Base-by-base conservation (phyloP, 495 filamentous ascomycete species). In the Bombardia bombarda region DNA sequence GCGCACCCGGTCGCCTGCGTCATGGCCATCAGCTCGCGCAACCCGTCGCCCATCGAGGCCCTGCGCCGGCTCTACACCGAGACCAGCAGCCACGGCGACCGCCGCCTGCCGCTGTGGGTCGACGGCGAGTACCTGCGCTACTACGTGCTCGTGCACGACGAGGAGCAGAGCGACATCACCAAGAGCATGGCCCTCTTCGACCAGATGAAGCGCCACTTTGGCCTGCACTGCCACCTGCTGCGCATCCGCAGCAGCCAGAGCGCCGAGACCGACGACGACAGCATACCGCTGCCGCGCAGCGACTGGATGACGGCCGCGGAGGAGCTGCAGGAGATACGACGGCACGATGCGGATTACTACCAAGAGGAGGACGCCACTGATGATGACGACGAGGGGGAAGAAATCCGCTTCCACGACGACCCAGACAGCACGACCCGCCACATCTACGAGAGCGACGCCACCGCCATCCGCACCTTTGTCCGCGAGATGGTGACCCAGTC, bases 161-260 rank as follows among this genome's bases (percentile, higher is more conserved):
- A 98, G 58, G 93, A 97, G 49, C 76, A 74, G 32, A 89, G 94
- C 54, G 89, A 97, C 55, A 92, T 96, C 38, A 73, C 79, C 10
- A 90, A 88, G 60, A 93, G 82, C 24, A 93, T 85, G 57, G 76
- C 75, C 32, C 70, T 96, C 18, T 98, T 92, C 56, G 90, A 97
- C 48, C 85, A 94, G 58, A 98, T 98, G 92, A 97, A 97, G 63
- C 77, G 90, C 20, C 87, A 95, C 60, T 90, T 97, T 51, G 92
- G 92, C 3, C 67, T 98, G 17, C 89, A 97, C 60, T 98, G 92
- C 59, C 92, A 97, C 61, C 73, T 98, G 2, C 73, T 98, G 4
- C 69, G 92, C 30, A 67, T 98, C 18, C 77, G 90, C 51, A 88
- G 84, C 52, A 82, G 80, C 42, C 83, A 86, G 51, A 92, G 88